Evolutionary conservation across 2,329 filamentous ascomycete genomes (phyloP), one percentile per base, ranked within the genome.

Genomic region (Xylaria sp.): DNA sequence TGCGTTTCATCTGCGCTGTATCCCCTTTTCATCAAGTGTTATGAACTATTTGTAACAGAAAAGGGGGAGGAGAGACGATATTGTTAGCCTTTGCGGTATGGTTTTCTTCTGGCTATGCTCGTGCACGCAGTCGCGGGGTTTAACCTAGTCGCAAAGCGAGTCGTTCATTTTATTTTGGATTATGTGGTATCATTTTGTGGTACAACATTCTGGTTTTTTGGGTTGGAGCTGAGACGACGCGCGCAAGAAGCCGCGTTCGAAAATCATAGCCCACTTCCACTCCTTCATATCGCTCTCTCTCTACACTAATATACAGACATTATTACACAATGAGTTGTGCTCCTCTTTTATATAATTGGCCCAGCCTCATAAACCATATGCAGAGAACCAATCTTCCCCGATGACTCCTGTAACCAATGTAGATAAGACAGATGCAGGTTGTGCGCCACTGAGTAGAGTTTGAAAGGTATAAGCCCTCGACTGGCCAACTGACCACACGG

Each of bases 291-390:
- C 63, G 50, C 67, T 66, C 72, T 69, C 34, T 72, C 57, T 62
- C 59, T 46, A 65, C 67, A 46, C 41, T 75, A 76, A 69, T 73
- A 75, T 76, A 76, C 75, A 76, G 69, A 70, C 66, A 75, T 75
- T 75, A 76, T 59, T 67, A 57, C 59, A 70, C 54, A 61, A 60
- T 66, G 60, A 61, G 62, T 62, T 50, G 50, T 50, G 48, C 59
- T 57, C 50, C 51, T 60, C 31, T 69, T 65, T 51, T 65, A 65
- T 59, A 37, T 61, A 62, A 58, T 39, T 54, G 64, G 51, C 31
- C 67, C 63, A 61, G 63, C 57, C 65, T 68, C 58, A 48, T 66
- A 58, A 69, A 52, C 65, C 65, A 37, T 63, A 69, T 68, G 56
- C 55, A 66, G 61, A 69, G 63, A 69, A 61, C 51, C 64, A 31